Evolutionary conservation across 805 yeast species (phyloP).

Genomic region (Lipomyces yamanashiensis): DNA sequence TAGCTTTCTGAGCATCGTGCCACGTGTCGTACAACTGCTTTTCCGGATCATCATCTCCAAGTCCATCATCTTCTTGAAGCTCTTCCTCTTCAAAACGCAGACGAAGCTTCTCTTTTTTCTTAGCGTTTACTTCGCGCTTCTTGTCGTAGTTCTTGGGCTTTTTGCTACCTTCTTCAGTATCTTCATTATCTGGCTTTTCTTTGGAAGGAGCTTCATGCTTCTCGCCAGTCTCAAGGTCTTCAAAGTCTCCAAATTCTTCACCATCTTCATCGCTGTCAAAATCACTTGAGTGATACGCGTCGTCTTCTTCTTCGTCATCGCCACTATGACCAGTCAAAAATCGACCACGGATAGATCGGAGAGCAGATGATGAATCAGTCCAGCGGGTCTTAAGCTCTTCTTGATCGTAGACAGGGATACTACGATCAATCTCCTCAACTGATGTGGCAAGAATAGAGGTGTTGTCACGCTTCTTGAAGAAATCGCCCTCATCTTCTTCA

Average conservation of each 20-base stretch:
- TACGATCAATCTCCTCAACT: conserved; percentile 31
- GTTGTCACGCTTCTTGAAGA: conserved; percentile 44
- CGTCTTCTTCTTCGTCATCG: conserved; percentile 45
- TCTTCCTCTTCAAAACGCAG: conserved; percentile 84
- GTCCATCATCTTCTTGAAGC: conserved; percentile 56
- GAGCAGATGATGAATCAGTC: conserved; percentile 26
- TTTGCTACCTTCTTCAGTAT: conserved; percentile 34
- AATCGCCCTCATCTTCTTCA: conserved; percentile 39
- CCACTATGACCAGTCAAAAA: conserved; percentile 36
- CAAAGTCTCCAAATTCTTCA: conserved; percentile 53
- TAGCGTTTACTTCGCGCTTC: conserved; percentile 79
- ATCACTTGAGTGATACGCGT: conserved; percentile 46
- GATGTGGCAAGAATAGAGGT: conserved; percentile 26
- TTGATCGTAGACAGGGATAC: conserved; percentile 33
- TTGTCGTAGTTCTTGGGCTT: conserved; percentile 56
- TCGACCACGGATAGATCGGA: conserved; percentile 24
- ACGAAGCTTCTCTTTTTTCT: conserved; percentile 84
- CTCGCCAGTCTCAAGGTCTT: conserved; percentile 43
- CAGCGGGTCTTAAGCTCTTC: conserved; percentile 35
- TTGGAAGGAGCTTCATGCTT: conserved; percentile 48
- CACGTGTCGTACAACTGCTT: conserved; percentile 87
- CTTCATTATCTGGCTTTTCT: conserved; percentile 43
- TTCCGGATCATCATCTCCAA: conserved; percentile 80
- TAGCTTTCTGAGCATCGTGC: conserved; percentile 97
- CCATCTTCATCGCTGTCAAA: conserved; percentile 61